Evolutionary conservation across 2,329 filamentous ascomycete genomes (phyloP), one percentile per base, ranked within the genome.

Genomic region (Hyphodiscus sp.): DNA sequence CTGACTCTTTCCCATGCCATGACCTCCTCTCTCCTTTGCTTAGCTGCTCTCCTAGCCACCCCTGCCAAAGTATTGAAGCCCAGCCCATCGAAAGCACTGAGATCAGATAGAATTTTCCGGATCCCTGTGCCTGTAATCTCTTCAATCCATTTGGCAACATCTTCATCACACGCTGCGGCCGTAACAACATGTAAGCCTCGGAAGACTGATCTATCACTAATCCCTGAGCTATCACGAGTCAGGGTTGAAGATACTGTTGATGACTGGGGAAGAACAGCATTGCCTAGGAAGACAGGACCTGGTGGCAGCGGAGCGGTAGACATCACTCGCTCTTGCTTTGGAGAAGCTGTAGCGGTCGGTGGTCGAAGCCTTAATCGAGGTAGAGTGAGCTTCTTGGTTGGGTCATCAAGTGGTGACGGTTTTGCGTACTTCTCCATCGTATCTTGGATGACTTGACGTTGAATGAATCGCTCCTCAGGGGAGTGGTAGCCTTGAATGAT

Each of bases 141-240:
- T 26, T 73, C 69, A 51, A 83, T 76, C 64, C 75, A 75, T 0
- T 71, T 71, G 61, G 83, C 78, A 1, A 81, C 72, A 38, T 74
- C 68, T 52, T 78, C 74, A 52, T 82, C 75, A 48, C 78, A 80
- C 4, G 79, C 79, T 11, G 80, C 80, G 5, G 76, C 76, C 29
- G 77, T 74, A 5, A 78, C 79, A 41, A 82, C 73, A 55, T 78
- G 76, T 11, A 83, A 67, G 0, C 80, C 80, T 49, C 74, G 71
- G 47, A 82, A 71, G 2, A 83, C 74, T 61, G 80, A 76, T 45
- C 72, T 70, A 61, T 82, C 75, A 20, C 67, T 67, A 29, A 80
- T 73, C 38, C 70, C 38, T 20, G 30, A 19, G 63, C 20, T 23
- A 49, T 19, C 11, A 47, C 33, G 23, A 13, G 45, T 19, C 16